Evolutionary conservation across 1,284 basidiomycete species (phyloP).

Genomic region (Ustilago tritici): DNA sequence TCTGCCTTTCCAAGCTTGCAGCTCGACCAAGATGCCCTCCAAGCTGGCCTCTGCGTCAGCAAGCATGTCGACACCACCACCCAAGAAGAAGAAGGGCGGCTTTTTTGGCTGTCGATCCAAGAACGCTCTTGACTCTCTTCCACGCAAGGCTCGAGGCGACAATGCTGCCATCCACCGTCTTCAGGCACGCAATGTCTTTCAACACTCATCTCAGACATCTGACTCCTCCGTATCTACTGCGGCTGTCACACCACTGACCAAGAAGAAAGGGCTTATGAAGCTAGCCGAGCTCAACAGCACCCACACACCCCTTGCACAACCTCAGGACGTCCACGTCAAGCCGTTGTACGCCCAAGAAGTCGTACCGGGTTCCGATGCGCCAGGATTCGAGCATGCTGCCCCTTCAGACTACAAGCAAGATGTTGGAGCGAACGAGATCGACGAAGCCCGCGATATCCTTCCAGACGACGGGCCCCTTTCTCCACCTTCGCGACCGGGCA

Average conservation of each 20-base stretch:
- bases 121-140: slow-evolving; percentile 50
- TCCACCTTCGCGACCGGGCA: slow-evolving; percentile 7
- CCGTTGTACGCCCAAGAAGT: slow-evolving; percentile 35
- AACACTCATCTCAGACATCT: slow-evolving; percentile 14
- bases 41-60: slow-evolving; percentile 24
- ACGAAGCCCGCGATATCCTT: slow-evolving; percentile 39
- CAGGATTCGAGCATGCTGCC: background rate
- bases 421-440: slow-evolving; percentile 14
- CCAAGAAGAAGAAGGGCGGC: slow-evolving; percentile 40
- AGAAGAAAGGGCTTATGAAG: slow-evolving; percentile 26
- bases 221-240: slow-evolving; percentile 20
- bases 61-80: slow-evolving; percentile 26
- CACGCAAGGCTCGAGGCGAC: slow-evolving; percentile 41
- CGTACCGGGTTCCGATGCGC: background rate
- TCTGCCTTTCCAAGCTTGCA: background rate
- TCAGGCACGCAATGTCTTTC: slow-evolving; percentile 39
- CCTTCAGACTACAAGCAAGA: background rate
- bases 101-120: slow-evolving; percentile 54
- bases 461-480: slow-evolving; percentile 19
- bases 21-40: slow-evolving; percentile 15
- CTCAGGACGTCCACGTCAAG: background rate
- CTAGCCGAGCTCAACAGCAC: slow-evolving; percentile 24
- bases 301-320: background rate
- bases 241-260: slow-evolving; percentile 14
- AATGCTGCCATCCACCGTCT: slow-evolving; percentile 47